A percentile compares a stretch with the other conserved stretches of the same genome.
Evolutionary conservation across 2,329 filamentous ascomycete genomes (phyloP).

Genomic region (Talaromyces sp.): DNA sequence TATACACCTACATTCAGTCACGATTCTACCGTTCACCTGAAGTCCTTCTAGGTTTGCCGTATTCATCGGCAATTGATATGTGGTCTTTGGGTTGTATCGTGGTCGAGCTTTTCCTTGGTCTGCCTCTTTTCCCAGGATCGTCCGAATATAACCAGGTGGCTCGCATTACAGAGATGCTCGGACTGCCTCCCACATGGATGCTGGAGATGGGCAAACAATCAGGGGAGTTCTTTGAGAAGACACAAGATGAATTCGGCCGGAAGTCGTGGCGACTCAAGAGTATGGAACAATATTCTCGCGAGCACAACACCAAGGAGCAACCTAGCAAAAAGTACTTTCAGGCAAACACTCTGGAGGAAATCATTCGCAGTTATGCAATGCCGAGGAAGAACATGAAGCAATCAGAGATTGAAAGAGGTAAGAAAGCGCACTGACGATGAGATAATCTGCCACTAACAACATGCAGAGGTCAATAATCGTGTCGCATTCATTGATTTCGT

Average conservation of each 20-base stretch:
- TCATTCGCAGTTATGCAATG: conserved; percentile 98
- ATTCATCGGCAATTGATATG: conserved; percentile 99
- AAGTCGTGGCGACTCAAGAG: conserved; percentile 89
- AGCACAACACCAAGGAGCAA: conserved; percentile 95
- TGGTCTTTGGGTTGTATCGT: conserved; percentile 99
- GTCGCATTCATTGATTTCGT: conserved; percentile 98
- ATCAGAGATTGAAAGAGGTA: conserved; percentile 92
- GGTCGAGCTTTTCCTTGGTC: conserved; percentile 90
- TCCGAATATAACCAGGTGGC: conserved; percentile 99
- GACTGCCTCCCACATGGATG: conserved; percentile 97
- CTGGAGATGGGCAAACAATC: conserved; percentile 98
- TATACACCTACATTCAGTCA: conserved; percentile 99
- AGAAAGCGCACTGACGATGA: conserved; percentile 31
- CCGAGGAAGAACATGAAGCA: conserved; percentile 99
- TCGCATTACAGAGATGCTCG: conserved; percentile 96
- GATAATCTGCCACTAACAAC: conserved; percentile 17
- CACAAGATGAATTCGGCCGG: conserved; percentile 85
- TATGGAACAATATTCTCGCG: conserved; percentile 95
- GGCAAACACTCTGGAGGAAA: conserved; percentile 88
- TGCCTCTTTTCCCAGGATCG: conserved; percentile 92
- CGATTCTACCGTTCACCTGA: conserved; percentile 97
- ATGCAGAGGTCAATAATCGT: conserved; percentile 93
- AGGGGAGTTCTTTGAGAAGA: conserved; percentile 94
- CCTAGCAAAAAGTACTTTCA: conserved; percentile 99
- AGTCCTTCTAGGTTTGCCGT: conserved; percentile 89